These are phyloP conservation scores for Canavalia gladiata DNA, from an alignment of 306 rosid species.

Conservation along the genomic window DNA sequence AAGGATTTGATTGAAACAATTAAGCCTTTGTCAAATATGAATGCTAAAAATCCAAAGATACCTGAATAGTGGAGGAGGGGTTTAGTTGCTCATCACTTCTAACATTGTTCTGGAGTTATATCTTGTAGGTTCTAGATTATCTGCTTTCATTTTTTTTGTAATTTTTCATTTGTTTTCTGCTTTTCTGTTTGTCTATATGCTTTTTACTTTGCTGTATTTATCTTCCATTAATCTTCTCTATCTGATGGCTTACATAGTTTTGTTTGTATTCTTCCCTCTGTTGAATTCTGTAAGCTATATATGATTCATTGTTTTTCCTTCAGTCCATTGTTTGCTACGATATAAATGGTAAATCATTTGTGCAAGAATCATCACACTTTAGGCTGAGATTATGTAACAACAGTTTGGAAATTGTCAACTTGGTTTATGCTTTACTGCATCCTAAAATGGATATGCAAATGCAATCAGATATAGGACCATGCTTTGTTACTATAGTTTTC, in stretches of 20 bases:
- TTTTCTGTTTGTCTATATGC: background rate
- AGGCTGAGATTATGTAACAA: background rate
- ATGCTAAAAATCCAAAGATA: conserved; percentile 9
- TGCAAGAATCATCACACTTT: background rate
- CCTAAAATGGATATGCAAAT: background rate
- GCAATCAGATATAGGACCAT: background rate
- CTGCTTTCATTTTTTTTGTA: background rate
- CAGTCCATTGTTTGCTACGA: background rate
- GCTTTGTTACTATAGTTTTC: background rate
- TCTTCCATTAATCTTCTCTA: conserved; percentile 19
- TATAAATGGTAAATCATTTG: background rate
- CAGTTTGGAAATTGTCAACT: conserved; percentile 7
- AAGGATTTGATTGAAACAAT: background rate
- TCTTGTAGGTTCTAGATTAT: background rate
- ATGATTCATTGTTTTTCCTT: conserved; percentile 7
- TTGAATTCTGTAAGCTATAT: background rate
- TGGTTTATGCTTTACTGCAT: background rate
- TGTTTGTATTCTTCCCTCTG: conserved; percentile 13
- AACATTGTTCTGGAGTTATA: conserved; percentile 8
- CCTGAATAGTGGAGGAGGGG: background rate
- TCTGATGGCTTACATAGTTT: background rate
- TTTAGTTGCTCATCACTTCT: conserved; percentile 4
- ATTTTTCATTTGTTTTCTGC: conserved; percentile 25
- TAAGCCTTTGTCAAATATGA: conserved; percentile 14
- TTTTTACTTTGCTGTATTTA: background rate